Percentiles rank a stretch among this genome's conserved stretches.
These are phyloP conservation scores for Pleurotus pulmonarius DNA, from an alignment of 768 basidiomycete species.

Conservation along the genomic window DNA sequence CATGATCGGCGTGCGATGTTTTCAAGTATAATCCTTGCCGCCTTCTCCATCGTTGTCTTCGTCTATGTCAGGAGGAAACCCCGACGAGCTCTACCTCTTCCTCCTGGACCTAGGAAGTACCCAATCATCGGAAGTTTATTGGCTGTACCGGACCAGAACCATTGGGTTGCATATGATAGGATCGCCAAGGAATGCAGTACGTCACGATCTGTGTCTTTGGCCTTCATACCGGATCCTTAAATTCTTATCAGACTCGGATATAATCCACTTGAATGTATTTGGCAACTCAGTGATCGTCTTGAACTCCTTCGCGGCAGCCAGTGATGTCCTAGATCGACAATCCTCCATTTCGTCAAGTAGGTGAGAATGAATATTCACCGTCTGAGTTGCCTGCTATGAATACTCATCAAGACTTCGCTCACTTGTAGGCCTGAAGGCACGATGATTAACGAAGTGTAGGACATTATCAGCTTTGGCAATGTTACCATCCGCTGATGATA, in stretches of 20 bases:
- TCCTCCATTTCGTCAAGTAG: constrained; percentile 47
- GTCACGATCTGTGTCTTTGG: not conserved
- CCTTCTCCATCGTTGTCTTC: too few species aligned
- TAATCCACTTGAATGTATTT: constrained; percentile 37
- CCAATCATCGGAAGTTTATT: constrained; percentile 22
- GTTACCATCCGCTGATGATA: too few species aligned
- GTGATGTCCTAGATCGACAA: constrained; percentile 49
- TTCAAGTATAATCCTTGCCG: too few species aligned
- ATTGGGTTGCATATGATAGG: constrained; percentile 17
- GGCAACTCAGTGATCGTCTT: constrained; percentile 46
- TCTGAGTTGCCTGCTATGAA: too few species aligned
- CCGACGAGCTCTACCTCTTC: constrained; percentile 12
- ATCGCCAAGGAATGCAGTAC: constrained; percentile 19
- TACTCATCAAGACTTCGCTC: too few species aligned
- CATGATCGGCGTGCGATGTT: too few species aligned
- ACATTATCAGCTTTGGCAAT: not conserved
- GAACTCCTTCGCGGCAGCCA: constrained; percentile 39
- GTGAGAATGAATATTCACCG: not conserved
- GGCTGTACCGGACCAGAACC: constrained; percentile 13
- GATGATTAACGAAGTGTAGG: not conserved
- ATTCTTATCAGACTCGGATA: constrained; percentile 28
- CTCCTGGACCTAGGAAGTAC: constrained; percentile 21
- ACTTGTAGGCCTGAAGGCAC: not conserved
- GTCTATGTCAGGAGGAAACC: too few species aligned
- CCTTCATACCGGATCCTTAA: not conserved